Evolutionary conservation across 1,284 basidiomycete genomes (phyloP), one percentile per base, ranked within the genome.

Genomic region (Marasmius fiardii): DNA sequence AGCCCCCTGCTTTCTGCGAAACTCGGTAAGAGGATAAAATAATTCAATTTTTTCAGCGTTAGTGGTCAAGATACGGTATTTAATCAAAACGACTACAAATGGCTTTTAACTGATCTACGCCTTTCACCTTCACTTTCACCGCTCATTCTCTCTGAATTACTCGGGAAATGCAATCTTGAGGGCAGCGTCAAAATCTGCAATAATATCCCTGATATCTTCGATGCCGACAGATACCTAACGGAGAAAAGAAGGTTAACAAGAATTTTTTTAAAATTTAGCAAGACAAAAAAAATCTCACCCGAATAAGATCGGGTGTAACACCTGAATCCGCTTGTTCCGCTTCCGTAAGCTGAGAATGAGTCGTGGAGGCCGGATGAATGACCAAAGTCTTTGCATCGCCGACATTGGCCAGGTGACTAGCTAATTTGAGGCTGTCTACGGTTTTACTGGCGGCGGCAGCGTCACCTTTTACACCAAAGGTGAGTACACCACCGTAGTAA

Each of bases 131-230:
- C 20, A 20, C 23, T 11, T 1, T 20, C 16, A 24, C 7, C 7
- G 23, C 28, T 49, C 47, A 33, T 31, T 31, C 28, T 10, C 28
- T 31, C 28, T 4, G 4, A 31, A 4, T 31, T 10, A 31, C 28
- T 31, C 28, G n/a, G 47, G 47, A 14, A 76, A 61, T n/a, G 58
- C 59, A 50, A 58, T 71, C 56, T 70, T 68, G 47, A 80, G 65
- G 3, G 85, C 86, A 57, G 81, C 79, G 60, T 86, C 83, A 67
- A 95, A 93, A 71, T 95, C 92, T 11, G 89, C 90, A 62, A 93
- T 88, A 67, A 93, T 93, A 66, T 93, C 91, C 39, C 78, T 78
- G 64, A 93, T 92, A 62, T 85, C 86, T 71, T 95, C 93, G 60
- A 92, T 92, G n/a, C 93, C 93, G n/a, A 72, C 71, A 21, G 72